Evolutionary conservation across 176 grass and related monocot species (phyloP).

Genomic region (Poa annua): DNA sequence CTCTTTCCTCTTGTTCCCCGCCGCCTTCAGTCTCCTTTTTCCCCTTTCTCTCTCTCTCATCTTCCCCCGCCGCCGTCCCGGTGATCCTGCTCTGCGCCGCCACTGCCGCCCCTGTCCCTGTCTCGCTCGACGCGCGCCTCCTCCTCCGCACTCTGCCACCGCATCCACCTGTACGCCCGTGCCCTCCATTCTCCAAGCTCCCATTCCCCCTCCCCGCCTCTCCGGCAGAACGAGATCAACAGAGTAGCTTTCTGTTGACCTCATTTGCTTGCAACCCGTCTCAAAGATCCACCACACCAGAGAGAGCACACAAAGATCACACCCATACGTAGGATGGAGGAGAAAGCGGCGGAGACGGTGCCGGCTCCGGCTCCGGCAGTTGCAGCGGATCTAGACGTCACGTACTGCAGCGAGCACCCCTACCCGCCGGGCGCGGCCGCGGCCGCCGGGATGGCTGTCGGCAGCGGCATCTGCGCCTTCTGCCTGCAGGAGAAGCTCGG

Average conservation of each 20-base stretch:
- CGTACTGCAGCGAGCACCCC: constrained; percentile 86
- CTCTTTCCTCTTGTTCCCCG: no score
- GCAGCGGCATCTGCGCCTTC: constrained; percentile 90
- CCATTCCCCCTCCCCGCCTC: neutral
- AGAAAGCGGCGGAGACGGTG: constrained; percentile 34
- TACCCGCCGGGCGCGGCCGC: constrained; percentile 65
- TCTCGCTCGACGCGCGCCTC: no score
- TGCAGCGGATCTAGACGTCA: constrained; percentile 49
- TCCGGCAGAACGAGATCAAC: constrained; percentile 25
- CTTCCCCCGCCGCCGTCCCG: no score
- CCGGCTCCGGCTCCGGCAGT: neutral
- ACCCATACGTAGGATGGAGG: no score
- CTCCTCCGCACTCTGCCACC: no score
- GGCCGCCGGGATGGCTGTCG: constrained; percentile 44
- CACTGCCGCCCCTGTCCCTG: no score
- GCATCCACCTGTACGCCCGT: constrained; percentile 36
- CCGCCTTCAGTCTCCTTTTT: no score
- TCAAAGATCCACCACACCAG: neutral
- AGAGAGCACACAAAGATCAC: neutral
- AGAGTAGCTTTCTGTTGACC: neutral
- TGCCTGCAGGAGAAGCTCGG: constrained; percentile 99
- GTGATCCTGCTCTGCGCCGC: no score
- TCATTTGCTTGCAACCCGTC: neutral
- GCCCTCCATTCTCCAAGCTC: constrained; percentile 14
- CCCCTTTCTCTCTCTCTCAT: no score